phyloP scores from a whole-genome alignment of 192 early-diverging fungal species.

The Obelidium mucronatum region DNA sequence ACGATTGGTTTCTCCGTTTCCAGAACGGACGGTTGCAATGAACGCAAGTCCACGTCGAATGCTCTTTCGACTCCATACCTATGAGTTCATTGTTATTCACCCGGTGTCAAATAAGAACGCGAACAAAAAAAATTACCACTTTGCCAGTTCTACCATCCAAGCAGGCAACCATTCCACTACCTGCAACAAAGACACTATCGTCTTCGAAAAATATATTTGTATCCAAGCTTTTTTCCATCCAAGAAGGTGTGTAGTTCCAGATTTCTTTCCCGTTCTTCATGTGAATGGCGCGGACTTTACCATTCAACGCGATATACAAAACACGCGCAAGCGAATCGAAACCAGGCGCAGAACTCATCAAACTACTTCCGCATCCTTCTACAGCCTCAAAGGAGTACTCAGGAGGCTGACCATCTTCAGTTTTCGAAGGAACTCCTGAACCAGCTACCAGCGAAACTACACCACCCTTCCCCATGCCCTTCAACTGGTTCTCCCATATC shows the following conservation, averaged over 20 bases:
- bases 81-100: too few relatives aligned
- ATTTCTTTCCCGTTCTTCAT: background rate
- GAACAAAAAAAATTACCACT: too few relatives aligned
- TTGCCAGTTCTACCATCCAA: slow-evolving; percentile 9
- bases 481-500: slow-evolving; percentile 27
- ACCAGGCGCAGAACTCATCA: background rate
- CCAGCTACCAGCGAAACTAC: background rate
- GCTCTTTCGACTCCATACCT: background rate
- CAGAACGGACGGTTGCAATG: background rate
- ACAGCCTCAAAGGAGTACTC: background rate
- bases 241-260: slow-evolving; percentile 9
- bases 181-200: background rate
- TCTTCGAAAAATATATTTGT: slow-evolving; percentile 2
- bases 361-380: too few relatives aligned
- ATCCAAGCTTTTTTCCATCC: background rate
- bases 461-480: slow-evolving; percentile 9
- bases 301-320: background rate
- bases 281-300: slow-evolving; percentile 1
- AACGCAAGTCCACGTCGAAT: background rate
- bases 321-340: background rate
- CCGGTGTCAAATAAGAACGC: too few relatives aligned
- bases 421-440: background rate
- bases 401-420: background rate
- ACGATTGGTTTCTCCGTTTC: too few relatives aligned
- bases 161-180: background rate